Base-by-base conservation (phyloP, 1,139 yeast genomes). In the Hemisphaericaspora xylofermentans region DNA sequence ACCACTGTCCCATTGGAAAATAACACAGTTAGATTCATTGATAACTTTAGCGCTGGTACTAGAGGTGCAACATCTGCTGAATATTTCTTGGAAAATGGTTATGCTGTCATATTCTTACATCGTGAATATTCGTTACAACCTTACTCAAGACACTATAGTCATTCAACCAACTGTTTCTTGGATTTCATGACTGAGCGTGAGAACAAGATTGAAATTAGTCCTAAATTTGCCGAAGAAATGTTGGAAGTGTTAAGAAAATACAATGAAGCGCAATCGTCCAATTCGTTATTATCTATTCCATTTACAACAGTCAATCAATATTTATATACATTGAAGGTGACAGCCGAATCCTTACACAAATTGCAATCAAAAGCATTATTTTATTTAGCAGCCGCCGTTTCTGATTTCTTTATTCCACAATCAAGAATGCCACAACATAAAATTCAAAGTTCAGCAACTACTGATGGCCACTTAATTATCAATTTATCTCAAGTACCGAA, bases 21-120 rank as follows among this genome's bases (percentile, higher is more conserved):
- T 63, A 93, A 94, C 57, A 94, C 98, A 0, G 98, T 93, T 13
- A 66, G 99, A 43, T 93, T 93, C 63, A 89, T 93, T 57, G 99
- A 93, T 62, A 93, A 93, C 59, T 94, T 94, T 61, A 84, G 95
- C 52, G 98, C 98, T 21, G 98, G 98, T 18, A 93, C 98, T 1
- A 78, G 99, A 63, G 98, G 98, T 42, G 95, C 98, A 8, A 84
- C 96, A 0, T 84, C 95, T 29, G 96, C 98, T 4, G 98, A 93
- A 61, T 84, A 88, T 59, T 88, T 93, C 52, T 68, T 94, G 42
- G 87, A 84, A 46, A 71, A 79, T 43, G 96, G 88, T 1, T 93
- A 93, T 57, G 94, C 96, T 4, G 98, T 93, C 33, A 84, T 93
- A 30, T 93, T 93, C 56, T 66, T 94, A 39, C 96, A 93, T 61